Evolutionary conservation across 1,284 basidiomycete genomes (phyloP), one percentile per base, ranked within the genome.

Genomic region (Marasmius oreades): DNA sequence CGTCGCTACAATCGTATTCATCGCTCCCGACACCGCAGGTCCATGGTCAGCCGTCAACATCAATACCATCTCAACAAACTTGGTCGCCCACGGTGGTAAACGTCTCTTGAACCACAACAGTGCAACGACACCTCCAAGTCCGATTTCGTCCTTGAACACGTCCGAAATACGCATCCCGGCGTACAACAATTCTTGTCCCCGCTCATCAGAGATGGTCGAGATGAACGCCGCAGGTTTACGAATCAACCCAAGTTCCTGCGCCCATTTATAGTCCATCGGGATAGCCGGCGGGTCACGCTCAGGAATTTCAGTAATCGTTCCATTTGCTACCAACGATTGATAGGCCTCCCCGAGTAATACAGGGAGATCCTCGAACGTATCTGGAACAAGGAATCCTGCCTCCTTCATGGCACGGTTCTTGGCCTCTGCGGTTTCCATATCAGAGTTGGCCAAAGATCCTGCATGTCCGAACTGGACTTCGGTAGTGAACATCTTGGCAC

Each of bases 251-350:
- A 98, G 89, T 78, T 98, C 96, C 67, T 67, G 93, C 89, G 96
- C 96, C 96, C 96, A 98, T 81, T 98, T 97, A 90, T 98, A 99
- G 80, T 99, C 96, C 93, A 98, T 96, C 26, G 96, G 96, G 71
- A 98, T 98, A 62, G 92, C 87, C 22, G 96, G 96, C 31, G 95
- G 94, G 42, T 95, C 91, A 57, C 88, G 80, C 79, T 98, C 96
- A 52, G 78, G 65, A 78, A 86, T 80, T 63, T 88, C 89, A 50
- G 78, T 73, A 72, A 98, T 86, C 46, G 76, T 68, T 53, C 95
- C 93, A 47, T 71, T 72, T 62, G 73, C 69, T 56, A 98, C 90
- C 62, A 99, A 89, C 60, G 76, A 78, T 64, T 95, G 85, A 78
- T 98, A 99, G 20, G 92, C 89, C 67, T 88, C 83, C 73, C 84